These are phyloP conservation scores for Phellopilus nigrolimitatus DNA, from an alignment of 1,284 basidiomycete species.

Conservation along the genomic window DNA sequence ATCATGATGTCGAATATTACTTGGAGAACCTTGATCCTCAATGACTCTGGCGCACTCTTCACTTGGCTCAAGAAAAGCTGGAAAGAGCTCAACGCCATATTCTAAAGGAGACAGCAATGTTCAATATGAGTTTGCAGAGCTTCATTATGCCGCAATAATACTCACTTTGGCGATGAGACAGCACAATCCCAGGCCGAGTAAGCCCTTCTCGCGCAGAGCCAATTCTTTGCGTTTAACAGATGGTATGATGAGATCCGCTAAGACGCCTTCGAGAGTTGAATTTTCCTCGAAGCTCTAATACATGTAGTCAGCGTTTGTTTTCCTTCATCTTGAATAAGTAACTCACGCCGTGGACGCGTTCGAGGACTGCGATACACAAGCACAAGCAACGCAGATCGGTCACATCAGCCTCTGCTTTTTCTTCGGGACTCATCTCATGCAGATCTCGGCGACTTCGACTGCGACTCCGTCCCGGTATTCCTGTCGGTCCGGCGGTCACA, in stretches of 20 bases:
- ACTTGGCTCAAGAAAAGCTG: slow-evolving; percentile 88
- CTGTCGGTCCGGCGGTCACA: slow-evolving; percentile 1
- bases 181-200: slow-evolving; percentile 53
- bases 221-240: slow-evolving; percentile 53
- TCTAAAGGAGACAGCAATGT: slow-evolving; percentile 40
- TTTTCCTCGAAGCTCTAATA: slow-evolving; percentile 49
- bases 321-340: not conserved
- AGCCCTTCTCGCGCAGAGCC: slow-evolving; percentile 48
- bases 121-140: too few relatives aligned
- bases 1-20: slow-evolving; percentile 90
- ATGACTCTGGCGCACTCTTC: slow-evolving; percentile 68
- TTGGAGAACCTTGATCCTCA: slow-evolving; percentile 80
- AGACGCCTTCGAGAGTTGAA: slow-evolving; percentile 54
- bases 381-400: slow-evolving; percentile 78
- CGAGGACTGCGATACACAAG: slow-evolving; percentile 86
- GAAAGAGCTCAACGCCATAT: slow-evolving; percentile 89
- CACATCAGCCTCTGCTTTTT: slow-evolving; percentile 55
- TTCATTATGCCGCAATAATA: slow-evolving; percentile 2
- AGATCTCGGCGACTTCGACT: slow-evolving; percentile 15
- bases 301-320: not conserved
- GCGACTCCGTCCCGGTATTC: too few relatives aligned
- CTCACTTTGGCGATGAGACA: slow-evolving; percentile 34
- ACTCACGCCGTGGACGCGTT: slow-evolving; percentile 84
- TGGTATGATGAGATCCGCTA: slow-evolving; percentile 56
- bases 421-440: slow-evolving; percentile 52